phyloP scores from a whole-genome alignment of 352 stramenopile species.

The Halophytophthora polymorphica region DNA sequence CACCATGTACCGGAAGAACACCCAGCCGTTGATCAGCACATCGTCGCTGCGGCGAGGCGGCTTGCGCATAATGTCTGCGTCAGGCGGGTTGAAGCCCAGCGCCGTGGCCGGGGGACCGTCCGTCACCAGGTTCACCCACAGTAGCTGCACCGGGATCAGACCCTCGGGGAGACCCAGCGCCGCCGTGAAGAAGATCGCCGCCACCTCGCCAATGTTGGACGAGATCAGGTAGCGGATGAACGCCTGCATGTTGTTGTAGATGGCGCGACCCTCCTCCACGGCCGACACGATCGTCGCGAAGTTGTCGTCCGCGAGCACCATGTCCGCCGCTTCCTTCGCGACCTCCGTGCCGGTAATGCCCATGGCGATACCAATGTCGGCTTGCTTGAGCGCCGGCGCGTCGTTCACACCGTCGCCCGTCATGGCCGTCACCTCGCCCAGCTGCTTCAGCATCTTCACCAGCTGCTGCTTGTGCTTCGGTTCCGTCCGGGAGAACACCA shows the following conservation, averaged over 20 bases:
- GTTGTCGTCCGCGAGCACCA: slow-evolving; percentile 98
- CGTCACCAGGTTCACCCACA: slow-evolving; percentile 99
- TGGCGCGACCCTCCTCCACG: slow-evolving; percentile 83
- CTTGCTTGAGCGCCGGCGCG: slow-evolving; percentile 96
- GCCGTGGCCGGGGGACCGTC: slow-evolving; percentile 98
- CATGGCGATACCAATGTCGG: slow-evolving; percentile 99
- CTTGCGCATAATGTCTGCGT: slow-evolving; percentile 97
- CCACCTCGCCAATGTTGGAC: slow-evolving; percentile 99
- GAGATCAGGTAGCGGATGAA: slow-evolving; percentile 99
- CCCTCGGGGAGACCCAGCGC: slow-evolving; percentile 95
- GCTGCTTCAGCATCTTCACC: slow-evolving; percentile 94
- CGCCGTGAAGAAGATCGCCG: slow-evolving; percentile 97
- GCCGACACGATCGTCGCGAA: slow-evolving; percentile 97
- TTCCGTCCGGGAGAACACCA: slow-evolving; percentile 97
- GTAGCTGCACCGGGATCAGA: slow-evolving; percentile 97
- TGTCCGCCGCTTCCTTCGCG: slow-evolving; percentile 97
- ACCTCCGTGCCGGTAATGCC: slow-evolving; percentile 97
- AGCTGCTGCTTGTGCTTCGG: slow-evolving; percentile 97
- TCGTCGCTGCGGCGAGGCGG: slow-evolving; percentile 94
- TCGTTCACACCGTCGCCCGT: slow-evolving; percentile 99
- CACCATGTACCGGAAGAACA: slow-evolving; percentile 97
- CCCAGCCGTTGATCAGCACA: slow-evolving; percentile 97
- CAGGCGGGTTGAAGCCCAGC: slow-evolving; percentile 98
- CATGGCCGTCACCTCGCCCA: slow-evolving; percentile 95
- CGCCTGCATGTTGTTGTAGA: slow-evolving; percentile 97